Percentiles rank a stretch among this genome's conserved stretches.
phyloP scores from a whole-genome alignment of 345 rosid genomes.

The Acer negundo region DNA sequence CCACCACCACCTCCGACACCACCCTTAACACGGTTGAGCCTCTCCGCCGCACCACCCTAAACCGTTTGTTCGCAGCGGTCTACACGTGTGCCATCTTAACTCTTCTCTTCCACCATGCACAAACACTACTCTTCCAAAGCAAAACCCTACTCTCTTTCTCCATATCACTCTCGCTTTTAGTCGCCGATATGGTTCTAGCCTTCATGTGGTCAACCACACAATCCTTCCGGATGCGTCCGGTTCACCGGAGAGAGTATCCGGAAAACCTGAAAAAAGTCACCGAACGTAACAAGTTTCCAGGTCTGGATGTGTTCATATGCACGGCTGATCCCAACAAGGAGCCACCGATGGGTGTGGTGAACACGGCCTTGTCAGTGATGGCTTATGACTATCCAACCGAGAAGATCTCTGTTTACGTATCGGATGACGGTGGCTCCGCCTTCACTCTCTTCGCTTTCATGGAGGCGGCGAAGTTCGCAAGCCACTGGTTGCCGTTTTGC shows the following conservation, averaged over 20 bases:
- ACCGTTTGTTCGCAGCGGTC: conserved; percentile 49
- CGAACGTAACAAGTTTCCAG: conserved; percentile 23
- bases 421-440: conserved; percentile 88
- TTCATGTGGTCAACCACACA: conserved; percentile 59
- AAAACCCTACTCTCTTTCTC: conserved; percentile 18
- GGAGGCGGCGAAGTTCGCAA: conserved; percentile 75
- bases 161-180: conserved; percentile 29
- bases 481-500: conserved; percentile 75
- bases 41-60: conserved; percentile 36
- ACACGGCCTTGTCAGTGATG: conserved; percentile 78
- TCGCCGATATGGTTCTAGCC: conserved; percentile 62
- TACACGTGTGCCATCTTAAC: conserved; percentile 56
- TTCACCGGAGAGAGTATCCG: conserved; percentile 45
- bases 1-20: conserved; percentile 2
- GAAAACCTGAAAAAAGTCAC: conserved; percentile 38
- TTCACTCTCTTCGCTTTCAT: conserved; percentile 72
- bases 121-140: conserved; percentile 35
- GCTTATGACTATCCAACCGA: conserved; percentile 74
- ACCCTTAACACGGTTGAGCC: conserved; percentile 41
- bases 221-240: conserved; percentile 43
- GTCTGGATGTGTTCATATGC: background rate
- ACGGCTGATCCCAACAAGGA: background rate
- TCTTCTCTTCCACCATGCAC: conserved; percentile 49
- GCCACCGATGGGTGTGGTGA: conserved; percentile 71
- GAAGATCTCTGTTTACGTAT: conserved; percentile 68